Evolutionary conservation across 176 grass and related monocot species (phyloP).

Genomic region (Metroxylon sagu): DNA sequence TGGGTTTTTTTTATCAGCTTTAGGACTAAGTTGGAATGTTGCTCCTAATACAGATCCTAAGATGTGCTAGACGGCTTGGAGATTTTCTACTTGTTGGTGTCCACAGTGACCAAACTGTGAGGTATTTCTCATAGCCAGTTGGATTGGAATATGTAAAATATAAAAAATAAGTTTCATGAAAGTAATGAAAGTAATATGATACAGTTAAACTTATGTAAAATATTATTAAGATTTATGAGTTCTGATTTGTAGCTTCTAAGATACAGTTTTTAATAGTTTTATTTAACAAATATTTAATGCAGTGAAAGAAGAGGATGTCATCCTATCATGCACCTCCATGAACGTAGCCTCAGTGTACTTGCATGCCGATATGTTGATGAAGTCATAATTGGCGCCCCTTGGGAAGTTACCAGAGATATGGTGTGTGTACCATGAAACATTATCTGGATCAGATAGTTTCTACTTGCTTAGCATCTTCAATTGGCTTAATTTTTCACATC

Average conservation of each 20-base stretch:
- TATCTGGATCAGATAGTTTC: no score
- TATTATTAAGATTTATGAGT: no score
- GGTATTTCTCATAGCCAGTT: conserved; percentile 18
- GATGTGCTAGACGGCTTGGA: conserved; percentile 80
- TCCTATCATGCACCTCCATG: conserved; percentile 89
- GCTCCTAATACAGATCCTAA: conserved; percentile 53
- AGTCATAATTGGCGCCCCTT: conserved; percentile 93
- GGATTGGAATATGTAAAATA: no score
- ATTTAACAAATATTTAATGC: not conserved
- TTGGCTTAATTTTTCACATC: no score
- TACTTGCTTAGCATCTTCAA: no score
- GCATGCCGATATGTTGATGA: conserved; percentile 92
- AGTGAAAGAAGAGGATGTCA: conserved; percentile 61
- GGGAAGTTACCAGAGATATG: conserved; percentile 93
- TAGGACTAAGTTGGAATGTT: not conserved
- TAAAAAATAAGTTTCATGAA: no score
- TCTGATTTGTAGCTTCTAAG: no score
- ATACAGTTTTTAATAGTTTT: no score
- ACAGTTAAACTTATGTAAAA: no score
- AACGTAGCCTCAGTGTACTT: conserved; percentile 86
- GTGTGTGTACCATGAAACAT: conserved; percentile 22
- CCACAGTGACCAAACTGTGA: conserved; percentile 77
- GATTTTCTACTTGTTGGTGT: conserved; percentile 94
- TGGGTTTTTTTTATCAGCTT: no score
- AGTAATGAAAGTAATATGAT: no score